These are phyloP conservation scores for Sonneratia caseolaris DNA, from an alignment of 345 rosid species.

Conservation along the genomic window DNA sequence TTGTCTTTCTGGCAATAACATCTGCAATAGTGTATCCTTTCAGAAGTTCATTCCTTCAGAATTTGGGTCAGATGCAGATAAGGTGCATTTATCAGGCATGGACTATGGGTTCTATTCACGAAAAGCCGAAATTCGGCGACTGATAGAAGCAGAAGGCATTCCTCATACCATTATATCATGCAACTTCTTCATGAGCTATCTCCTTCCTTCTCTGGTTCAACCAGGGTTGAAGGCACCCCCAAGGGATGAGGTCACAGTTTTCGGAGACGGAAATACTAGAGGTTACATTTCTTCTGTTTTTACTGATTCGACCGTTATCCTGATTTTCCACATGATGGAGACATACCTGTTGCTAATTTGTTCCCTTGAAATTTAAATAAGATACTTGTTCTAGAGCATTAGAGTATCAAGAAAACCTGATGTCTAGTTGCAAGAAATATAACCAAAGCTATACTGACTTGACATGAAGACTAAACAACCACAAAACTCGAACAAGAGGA, in stretches of 20 bases:
- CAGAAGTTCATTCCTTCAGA: constrained; percentile 88
- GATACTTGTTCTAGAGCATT: background rate
- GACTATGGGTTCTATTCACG: constrained; percentile 46
- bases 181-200: constrained; percentile 48
- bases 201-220: constrained; percentile 69
- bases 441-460: background rate
- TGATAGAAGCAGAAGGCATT: constrained; percentile 55
- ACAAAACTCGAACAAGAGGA: background rate
- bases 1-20: background rate
- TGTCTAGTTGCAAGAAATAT: background rate
- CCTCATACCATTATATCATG: constrained; percentile 61
- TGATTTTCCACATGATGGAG: background rate
- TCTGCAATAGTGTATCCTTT: constrained; percentile 5
- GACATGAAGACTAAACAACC: background rate
- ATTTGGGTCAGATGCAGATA: constrained; percentile 69
- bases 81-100: constrained; percentile 46
- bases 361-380: background rate
- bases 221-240: constrained; percentile 62
- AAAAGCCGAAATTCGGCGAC: constrained; percentile 55
- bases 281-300: constrained; percentile 25
- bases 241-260: constrained; percentile 46
- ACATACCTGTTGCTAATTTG: background rate
- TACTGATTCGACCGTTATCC: background rate
- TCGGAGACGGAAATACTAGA: constrained; percentile 60
- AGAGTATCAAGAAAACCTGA: background rate